phyloP scores from a whole-genome alignment of 495 filamentous ascomycete genomes.

The Tuber magnatum region DNA sequence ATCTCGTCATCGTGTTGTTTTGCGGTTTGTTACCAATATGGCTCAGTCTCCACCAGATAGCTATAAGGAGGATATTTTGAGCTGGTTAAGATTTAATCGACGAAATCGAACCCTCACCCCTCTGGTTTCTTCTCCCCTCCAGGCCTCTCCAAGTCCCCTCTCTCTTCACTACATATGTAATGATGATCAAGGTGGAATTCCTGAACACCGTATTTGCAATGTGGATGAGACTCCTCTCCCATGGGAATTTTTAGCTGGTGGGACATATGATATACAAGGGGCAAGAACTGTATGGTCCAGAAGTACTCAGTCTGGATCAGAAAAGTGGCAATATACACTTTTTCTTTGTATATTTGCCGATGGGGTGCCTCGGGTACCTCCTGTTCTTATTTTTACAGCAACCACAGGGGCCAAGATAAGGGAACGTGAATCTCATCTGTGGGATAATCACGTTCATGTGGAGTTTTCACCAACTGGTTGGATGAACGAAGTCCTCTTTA shows the following conservation, averaged over 20 bases:
- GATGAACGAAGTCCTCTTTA: slow-evolving; percentile 6
- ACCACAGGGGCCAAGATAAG: background rate
- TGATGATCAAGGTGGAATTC: slow-evolving; percentile 7
- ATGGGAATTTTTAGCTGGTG: slow-evolving; percentile 8
- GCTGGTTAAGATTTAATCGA: slow-evolving; percentile 16
- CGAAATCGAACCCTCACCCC: slow-evolving; percentile 8
- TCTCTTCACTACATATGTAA: slow-evolving; percentile 6
- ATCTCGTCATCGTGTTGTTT: slow-evolving; percentile 12
- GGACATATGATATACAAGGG: slow-evolving; percentile 6
- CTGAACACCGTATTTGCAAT: slow-evolving; percentile 8
- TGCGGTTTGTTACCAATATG: slow-evolving; percentile 17
- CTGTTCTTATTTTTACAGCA: slow-evolving; percentile 8
- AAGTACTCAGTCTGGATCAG: slow-evolving; percentile 8
- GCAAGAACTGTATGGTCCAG: slow-evolving; percentile 10
- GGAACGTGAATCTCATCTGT: background rate
- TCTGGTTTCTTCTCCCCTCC: background rate
- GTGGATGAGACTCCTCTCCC: slow-evolving; percentile 16
- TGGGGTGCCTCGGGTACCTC: too few relatives aligned
- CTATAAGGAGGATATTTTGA: slow-evolving; percentile 18
- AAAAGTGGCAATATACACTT: slow-evolving; percentile 7
- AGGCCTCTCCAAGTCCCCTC: background rate
- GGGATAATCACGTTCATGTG: slow-evolving; percentile 9
- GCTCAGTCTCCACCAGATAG: slow-evolving; percentile 5
- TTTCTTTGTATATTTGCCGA: too few relatives aligned
- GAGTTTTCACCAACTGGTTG: slow-evolving; percentile 4